Evolutionary conservation across 129 eudicot genomes (phyloP).

Genomic region (Oenanthe sinensis): DNA sequence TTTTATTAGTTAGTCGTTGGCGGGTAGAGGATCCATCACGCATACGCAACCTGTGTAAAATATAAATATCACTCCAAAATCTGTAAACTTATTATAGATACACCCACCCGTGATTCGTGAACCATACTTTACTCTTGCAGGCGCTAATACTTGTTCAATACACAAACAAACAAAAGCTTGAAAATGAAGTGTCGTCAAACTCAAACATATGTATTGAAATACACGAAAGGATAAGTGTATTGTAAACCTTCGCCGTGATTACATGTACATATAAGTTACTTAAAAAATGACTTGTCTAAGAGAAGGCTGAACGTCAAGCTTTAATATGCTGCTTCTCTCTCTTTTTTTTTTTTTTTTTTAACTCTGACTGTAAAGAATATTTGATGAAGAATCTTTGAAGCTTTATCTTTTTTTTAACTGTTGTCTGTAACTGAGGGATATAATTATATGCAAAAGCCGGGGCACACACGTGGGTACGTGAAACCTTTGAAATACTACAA

Average conservation of each 20-base stretch:
- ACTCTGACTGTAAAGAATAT: background rate
- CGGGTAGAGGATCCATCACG: background rate
- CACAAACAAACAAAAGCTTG: background rate
- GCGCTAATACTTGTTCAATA: background rate
- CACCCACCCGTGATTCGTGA: background rate
- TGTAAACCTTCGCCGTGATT: background rate
- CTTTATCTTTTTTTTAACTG: background rate
- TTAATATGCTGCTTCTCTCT: background rate
- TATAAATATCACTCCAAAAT: background rate
- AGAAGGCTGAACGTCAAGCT: background rate
- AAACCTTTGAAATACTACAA: background rate
- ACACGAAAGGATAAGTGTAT: background rate
- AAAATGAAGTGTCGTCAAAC: background rate
- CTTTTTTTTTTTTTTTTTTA: background rate
- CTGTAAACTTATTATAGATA: background rate
- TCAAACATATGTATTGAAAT: background rate
- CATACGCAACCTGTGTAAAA: background rate
- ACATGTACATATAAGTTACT: background rate
- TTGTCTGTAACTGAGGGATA: background rate
- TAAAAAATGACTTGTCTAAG: background rate
- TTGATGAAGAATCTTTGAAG: background rate
- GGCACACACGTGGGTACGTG: background rate
- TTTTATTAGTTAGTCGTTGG: conserved; percentile 2
- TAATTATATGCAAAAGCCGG: background rate
- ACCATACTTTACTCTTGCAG: background rate